A percentile compares a stretch with the other conserved stretches of the same genome.
Evolutionary conservation across 2,329 filamentous ascomycete species (phyloP).

Genomic region (Metarhizium guizhouense): DNA sequence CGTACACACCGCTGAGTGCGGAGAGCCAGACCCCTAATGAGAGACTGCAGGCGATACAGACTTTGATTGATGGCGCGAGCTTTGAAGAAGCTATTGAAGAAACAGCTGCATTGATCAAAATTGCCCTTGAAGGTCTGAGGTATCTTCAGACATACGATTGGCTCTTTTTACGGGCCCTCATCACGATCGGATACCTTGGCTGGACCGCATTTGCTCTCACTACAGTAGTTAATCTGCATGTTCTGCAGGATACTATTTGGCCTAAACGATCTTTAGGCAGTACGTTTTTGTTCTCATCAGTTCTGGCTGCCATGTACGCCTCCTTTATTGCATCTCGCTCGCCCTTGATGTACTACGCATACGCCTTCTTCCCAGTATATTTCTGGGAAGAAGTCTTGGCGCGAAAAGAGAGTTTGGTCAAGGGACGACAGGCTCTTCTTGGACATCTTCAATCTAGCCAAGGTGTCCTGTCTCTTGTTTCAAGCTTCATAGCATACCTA

Average conservation of each 20-base stretch:
- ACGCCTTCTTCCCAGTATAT: conserved; percentile 81
- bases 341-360: conserved; percentile 77
- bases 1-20: conserved; percentile 62
- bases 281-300: conserved; percentile 61
- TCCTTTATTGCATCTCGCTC: conserved; percentile 74
- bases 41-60: conserved; percentile 23
- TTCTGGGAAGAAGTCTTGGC: conserved; percentile 97
- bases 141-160: conserved; percentile 98
- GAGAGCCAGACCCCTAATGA: conserved; percentile 57
- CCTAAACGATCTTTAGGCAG: conserved; percentile 53
- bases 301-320: conserved; percentile 65
- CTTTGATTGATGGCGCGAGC: conserved; percentile 46
- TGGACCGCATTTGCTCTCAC: conserved; percentile 93
- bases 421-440: conserved; percentile 61
- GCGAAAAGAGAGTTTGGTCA: conserved; percentile 56
- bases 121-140: conserved; percentile 72
- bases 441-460: conserved; percentile 55
- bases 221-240: conserved; percentile 79
- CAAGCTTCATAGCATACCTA: conserved; percentile 61
- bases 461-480: conserved; percentile 43
- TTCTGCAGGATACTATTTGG: conserved; percentile 61
- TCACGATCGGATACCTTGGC: conserved; percentile 84
- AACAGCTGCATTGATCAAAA: conserved; percentile 65
- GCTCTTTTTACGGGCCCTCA: conserved; percentile 83
- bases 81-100: conserved; percentile 67